Evolutionary conservation across 164 flowering plant genomes (phyloP), one percentile per base, ranked within the genome.

Genomic region (Dillenia suffruticosa): DNA sequence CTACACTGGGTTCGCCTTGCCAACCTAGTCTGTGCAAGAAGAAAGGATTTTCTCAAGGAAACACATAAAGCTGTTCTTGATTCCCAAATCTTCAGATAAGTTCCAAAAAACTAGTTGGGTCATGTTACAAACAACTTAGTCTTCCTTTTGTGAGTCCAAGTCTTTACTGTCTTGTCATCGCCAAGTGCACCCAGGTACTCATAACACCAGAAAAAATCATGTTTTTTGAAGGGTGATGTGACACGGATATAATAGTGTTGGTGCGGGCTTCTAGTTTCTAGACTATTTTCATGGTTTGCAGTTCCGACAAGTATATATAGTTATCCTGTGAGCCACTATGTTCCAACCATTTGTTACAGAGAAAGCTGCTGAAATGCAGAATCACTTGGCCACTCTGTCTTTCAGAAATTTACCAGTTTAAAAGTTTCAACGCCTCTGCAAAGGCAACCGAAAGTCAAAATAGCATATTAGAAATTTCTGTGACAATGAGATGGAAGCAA

Each of bases 291-390:
- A 85, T 63, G 15, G 77, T 61, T 66, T 81, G 88, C 11, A 86
- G 78, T 22, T 86, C 92, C 92, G 85, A 86, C 51, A 86, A 56
- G 71, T 82, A 82, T 9, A 82, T 78, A 58, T 76, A 74, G 54
- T 79, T 82, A 64, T 86, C 92, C 65, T 84, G 89, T 0, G 87
- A 86, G 57, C 89, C 89, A 51, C 87, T 72, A 9, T 79, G 84
- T 15, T 82, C 71, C 55, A 81, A 79, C 73, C 84, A 69, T 84
- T 80, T 51, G 85, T 84, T 12, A 77, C 62, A 0, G 85, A 84
- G 59, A 86, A 84, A 16, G 82, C 46, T 9, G 86, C 66, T 0
- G 88, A 78, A 45, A 83, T 70, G 75, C 90, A 83, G 70, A 64
- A 83, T 86, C 5, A 40, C 66, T 56, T 82, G 92, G 46, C 87